Evolutionary conservation across 768 basidiomycete genomes (phyloP), one percentile per base, ranked within the genome.

Genomic region (Rhizopogon sp.): DNA sequence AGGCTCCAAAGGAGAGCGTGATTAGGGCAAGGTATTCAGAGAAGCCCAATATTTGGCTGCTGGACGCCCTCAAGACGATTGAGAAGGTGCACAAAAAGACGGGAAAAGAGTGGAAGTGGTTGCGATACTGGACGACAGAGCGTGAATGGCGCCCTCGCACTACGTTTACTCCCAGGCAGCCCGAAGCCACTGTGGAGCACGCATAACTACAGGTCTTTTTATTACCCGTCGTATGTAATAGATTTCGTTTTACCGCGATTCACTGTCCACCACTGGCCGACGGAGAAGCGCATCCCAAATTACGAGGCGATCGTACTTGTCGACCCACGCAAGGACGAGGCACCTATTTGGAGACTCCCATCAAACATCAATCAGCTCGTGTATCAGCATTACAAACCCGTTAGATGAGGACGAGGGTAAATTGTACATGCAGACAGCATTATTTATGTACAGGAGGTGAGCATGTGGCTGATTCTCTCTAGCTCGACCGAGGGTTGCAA

Each of bases 301-400:
- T 53, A 62, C 43, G 64, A 66, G 35, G 1, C 69, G 73, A 35
- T 69, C 72, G 9, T 77, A 76, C 59, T 66, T 71, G 42, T 66
- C 68, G 16, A 62, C 60, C 29, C 63, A 68, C 43, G 74, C 10
- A 65, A 66, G 58, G 74, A 76, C 53, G 61, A 72, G 17, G 52
- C 3, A 64, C 74, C 2, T 59, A 61, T 31, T 52, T 64, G 1
- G 74, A 71, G 31, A 63, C 61, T 17, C 74, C 76, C 57, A 55
- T 78, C 51, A 76, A 77, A 56, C 70, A 54, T 76, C 51, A 76
- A 76, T 55, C 71, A 70, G 56, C 59, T 74, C 50, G 71, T 76
- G 43, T 69, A 67, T 49, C 47, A 56, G 41, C 58, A 66, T 47
- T 25, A 25, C 70, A 71, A 46, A 67, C 43, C 39, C 13, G 9